phyloP scores from a whole-genome alignment of 805 yeast genomes.

The Cyberlindnera nakhonratchasimensis region DNA sequence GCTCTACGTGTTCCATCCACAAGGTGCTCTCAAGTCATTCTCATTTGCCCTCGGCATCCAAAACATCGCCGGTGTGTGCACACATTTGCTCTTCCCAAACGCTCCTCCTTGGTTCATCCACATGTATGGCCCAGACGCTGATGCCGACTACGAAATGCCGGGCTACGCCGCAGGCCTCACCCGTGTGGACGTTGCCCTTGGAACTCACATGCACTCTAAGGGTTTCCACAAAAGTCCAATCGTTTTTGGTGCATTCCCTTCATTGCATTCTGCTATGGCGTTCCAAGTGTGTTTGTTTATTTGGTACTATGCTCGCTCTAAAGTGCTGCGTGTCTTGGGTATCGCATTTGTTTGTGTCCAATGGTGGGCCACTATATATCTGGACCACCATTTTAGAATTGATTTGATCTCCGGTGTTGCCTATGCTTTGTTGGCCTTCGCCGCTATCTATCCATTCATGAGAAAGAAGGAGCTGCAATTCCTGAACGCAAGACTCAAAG shows the following conservation, averaged over 20 bases:
- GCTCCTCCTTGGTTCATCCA: conserved; percentile 77
- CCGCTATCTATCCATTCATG: conserved; percentile 36
- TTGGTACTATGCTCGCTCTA: conserved; percentile 39
- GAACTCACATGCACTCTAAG: conserved; percentile 54
- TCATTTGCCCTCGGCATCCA: conserved; percentile 55
- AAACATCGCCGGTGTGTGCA: conserved; percentile 55
- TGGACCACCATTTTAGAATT: conserved; percentile 69
- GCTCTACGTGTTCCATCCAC: conserved; percentile 62
- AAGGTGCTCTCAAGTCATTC: conserved; percentile 56
- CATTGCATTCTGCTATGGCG: conserved; percentile 66
- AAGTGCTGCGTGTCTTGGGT: conserved; percentile 30
- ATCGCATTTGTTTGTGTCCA: conserved; percentile 48
- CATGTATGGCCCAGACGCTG: conserved; percentile 51
- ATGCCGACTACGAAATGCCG: conserved; percentile 56
- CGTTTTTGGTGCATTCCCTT: conserved; percentile 65
- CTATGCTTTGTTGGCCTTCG: conserved; percentile 46
- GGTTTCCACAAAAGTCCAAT: conserved; percentile 68
- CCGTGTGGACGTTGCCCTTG: conserved; percentile 59
- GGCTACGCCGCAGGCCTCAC: conserved; percentile 73
- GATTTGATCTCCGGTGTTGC: conserved; percentile 55
- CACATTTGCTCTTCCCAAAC: conserved; percentile 62
- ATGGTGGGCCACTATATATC: conserved; percentile 74
- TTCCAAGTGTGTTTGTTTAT: conserved; percentile 39
- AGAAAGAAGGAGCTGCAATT: conserved; percentile 32
- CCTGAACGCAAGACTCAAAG: conserved; percentile 34